Conservation (phyloP, 306 rosid species). For the Vachellia collinsii region DNA sequence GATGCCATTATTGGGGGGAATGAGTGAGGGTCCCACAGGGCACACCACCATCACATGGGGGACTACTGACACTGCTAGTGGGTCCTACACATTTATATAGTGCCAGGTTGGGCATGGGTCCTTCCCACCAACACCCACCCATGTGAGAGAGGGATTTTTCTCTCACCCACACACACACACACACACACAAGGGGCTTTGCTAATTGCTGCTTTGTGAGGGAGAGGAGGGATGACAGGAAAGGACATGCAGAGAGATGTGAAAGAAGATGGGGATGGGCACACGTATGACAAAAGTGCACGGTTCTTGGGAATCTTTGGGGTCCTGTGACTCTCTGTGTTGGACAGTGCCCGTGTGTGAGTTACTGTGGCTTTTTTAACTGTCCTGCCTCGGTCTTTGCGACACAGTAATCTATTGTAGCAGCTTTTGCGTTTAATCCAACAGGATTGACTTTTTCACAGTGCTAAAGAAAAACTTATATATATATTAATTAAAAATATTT, state of each 20-base stretch:
- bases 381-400: slow-evolving; percentile 44
- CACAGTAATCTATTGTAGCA: not conserved
- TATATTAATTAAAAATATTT: too few species aligned
- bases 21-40: slow-evolving; percentile 42
- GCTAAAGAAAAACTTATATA: too few species aligned
- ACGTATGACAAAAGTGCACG: slow-evolving; percentile 84
- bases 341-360: slow-evolving; percentile 32
- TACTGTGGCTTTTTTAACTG: slow-evolving; percentile 32
- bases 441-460: too few species aligned
- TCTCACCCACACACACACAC: not conserved
- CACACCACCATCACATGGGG: slow-evolving; percentile 67
- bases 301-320: slow-evolving; percentile 71
- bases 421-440: too few species aligned
- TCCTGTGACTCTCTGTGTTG: slow-evolving; percentile 30
- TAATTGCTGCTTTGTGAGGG: not conserved
- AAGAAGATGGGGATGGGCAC: slow-evolving; percentile 63
- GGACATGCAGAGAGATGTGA: slow-evolving; percentile 60
- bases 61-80: slow-evolving; percentile 60
- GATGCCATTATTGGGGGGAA: slow-evolving; percentile 45
- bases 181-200: too few species aligned
- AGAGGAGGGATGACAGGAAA: slow-evolving; percentile 40
- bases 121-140: slow-evolving; percentile 57
- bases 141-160: slow-evolving; percentile 67
- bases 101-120: slow-evolving; percentile 66
- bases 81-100: slow-evolving; percentile 52